Base-by-base conservation (phyloP, 306 rosid species). In the Ceratonia siliqua region DNA sequence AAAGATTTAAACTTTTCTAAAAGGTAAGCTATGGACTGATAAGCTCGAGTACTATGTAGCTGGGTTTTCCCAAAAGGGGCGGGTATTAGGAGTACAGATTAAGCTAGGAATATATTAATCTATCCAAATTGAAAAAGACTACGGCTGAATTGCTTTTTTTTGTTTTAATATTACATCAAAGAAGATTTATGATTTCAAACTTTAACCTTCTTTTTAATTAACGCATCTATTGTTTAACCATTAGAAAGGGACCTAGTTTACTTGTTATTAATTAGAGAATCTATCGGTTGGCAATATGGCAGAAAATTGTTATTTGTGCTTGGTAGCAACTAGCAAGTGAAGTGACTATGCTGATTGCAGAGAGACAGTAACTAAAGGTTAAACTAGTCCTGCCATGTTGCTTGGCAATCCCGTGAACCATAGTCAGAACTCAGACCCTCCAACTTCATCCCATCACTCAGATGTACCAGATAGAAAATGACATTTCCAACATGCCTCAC, bases 91-190 rank as follows among this genome's bases (percentile, higher is more conserved):
- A 73, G 69, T 73, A 42, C 30, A 43, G 57, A 46, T 53, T 50
- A 73, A 42, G 77, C 77, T 18, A 72, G 21, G 76, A 73, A 73
- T 45, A 58, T 28, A 8, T 38, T 25, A 45, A 36, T 42, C 35
- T 0, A 27, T 53, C 18, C 42, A 52, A 24, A 21, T 74, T 14
- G n/a, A 7, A 17, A 3, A 36, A 43, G 25, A 53, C 35, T 21
- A 42, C 50, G 7, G 6, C 4, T 39, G 8, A 39, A 39, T 39
- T 8, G 1, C 42, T 38, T 8, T n/a, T n/a, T n/a, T n/a, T n/a
- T n/a, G n/a, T n/a, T n/a, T n/a, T n/a, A n/a, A n/a, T n/a, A n/a
- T n/a, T n/a, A n/a, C n/a, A n/a, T n/a, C n/a, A n/a, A n/a, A n/a
- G n/a, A n/a, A n/a, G n/a, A 1, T 28, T 28, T 1, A 28, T 28